Conservation (phyloP, 2,329 filamentous ascomycete species). For the Pseudohalonectria lignicola region DNA sequence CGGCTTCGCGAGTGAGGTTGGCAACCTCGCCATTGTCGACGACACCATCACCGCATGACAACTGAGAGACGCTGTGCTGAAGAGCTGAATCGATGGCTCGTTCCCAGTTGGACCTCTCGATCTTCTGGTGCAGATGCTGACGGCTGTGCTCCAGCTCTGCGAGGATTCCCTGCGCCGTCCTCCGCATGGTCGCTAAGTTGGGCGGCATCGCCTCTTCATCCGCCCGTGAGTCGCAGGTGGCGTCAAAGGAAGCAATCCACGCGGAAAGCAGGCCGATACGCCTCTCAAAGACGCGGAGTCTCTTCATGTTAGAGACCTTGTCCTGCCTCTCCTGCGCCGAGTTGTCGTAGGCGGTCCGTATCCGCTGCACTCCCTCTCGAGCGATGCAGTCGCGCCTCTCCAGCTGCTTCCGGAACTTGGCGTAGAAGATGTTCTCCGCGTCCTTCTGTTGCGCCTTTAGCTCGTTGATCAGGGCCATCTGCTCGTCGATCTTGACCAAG, state of each 20-base stretch:
- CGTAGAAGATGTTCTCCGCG: conserved; percentile 67
- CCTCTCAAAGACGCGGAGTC: conserved; percentile 70
- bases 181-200: conserved; percentile 65
- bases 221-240: conserved; percentile 61
- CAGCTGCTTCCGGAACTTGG: conserved; percentile 82
- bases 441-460: conserved; percentile 89
- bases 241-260: conserved; percentile 89
- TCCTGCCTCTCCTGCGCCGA: conserved; percentile 68
- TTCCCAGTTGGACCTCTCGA: conserved; percentile 79
- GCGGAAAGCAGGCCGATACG: conserved; percentile 77
- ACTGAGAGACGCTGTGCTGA: conserved; percentile 70
- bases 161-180: conserved; percentile 79
- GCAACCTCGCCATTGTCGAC: conserved; percentile 58
- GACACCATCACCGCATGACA: conserved; percentile 57
- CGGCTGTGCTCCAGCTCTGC: conserved; percentile 82
- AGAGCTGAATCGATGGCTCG: conserved; percentile 78
- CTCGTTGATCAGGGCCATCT: conserved; percentile 94
- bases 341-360: conserved; percentile 77
- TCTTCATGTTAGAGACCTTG: conserved; percentile 68
- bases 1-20: conserved; percentile 68
- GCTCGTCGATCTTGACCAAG: conserved; percentile 97
- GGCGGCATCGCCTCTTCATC: conserved; percentile 57
- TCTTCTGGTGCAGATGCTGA: conserved; percentile 78
- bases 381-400: conserved; percentile 71
- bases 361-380: conserved; percentile 67